Evolutionary conservation across 2,329 filamentous ascomycete genomes (phyloP).

Genomic region (Diaporthe aspalathi): DNA sequence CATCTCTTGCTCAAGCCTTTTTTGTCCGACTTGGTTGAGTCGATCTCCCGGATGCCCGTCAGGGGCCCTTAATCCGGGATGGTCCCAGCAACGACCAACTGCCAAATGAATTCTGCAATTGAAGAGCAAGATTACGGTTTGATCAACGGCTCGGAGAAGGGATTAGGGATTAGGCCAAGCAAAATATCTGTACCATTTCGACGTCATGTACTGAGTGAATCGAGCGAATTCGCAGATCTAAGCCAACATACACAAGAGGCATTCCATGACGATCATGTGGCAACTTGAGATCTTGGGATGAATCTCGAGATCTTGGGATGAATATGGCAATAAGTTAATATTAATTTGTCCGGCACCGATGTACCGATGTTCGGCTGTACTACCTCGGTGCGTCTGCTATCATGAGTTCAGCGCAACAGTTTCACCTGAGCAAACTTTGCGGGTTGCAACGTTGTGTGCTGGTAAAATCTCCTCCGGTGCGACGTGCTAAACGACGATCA

Average conservation of each 20-base stretch:
- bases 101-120: not conserved
- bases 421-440: not conserved
- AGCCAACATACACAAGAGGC: not conserved
- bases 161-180: not conserved
- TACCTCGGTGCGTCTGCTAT: not conserved
- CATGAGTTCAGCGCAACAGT: no score
- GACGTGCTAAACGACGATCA: not conserved
- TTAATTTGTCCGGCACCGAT: not conserved
- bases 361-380: not conserved
- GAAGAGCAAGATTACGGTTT: conserved; percentile 9
- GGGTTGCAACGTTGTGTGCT: not conserved
- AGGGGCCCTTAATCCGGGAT: not conserved
- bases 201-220: not conserved
- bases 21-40: conserved; percentile 9
- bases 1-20: not conserved
- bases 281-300: not conserved
- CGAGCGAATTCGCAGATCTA: not conserved
- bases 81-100: not conserved
- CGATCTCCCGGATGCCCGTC: conserved; percentile 18
- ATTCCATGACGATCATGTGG: not conserved
- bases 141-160: not conserved
- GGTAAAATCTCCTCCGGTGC: not conserved
- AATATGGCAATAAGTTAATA: not conserved
- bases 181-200: not conserved
- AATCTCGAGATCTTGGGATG: not conserved